These are phyloP conservation scores for Aspergillus luchuensis DNA, from an alignment of 2,329 filamentous ascomycete genomes.

Conservation along the genomic window DNA sequence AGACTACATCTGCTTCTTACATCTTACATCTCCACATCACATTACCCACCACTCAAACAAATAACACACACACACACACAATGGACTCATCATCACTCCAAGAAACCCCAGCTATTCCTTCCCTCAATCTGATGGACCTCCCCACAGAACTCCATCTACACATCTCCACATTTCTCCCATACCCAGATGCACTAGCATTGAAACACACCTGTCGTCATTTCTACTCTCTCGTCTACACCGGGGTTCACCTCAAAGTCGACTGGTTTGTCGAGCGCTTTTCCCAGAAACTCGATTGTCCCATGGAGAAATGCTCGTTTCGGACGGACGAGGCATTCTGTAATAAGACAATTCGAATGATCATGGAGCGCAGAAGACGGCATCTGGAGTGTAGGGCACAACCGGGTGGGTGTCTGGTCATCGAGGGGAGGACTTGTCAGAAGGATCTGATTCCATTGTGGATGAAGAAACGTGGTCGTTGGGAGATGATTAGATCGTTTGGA, in stretches of 20 bases:
- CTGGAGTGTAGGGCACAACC: constrained; percentile 37
- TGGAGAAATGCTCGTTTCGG: constrained; percentile 47
- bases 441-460: constrained; percentile 35
- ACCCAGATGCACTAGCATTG: constrained; percentile 70
- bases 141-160: constrained; percentile 69
- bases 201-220: constrained; percentile 68
- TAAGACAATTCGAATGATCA: constrained; percentile 43
- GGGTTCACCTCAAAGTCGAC: constrained; percentile 65
- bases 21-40: neutral
- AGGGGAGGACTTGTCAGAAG: constrained; percentile 37
- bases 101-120: neutral
- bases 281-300: constrained; percentile 67
- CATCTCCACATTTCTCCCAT: constrained; percentile 62
- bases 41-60: neutral
- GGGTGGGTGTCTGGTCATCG: constrained; percentile 43
- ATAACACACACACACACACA: neutral
- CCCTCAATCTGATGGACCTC: constrained; percentile 51
- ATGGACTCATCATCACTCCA: constrained; percentile 6
- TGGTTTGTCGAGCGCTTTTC: constrained; percentile 68
- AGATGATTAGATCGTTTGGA: constrained; percentile 19
- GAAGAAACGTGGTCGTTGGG: constrained; percentile 23
- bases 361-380: constrained; percentile 45
- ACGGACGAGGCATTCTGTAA: constrained; percentile 48
- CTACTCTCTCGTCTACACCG: constrained; percentile 66
- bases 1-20: neutral